Evolutionary conservation across 208 protist genomes (phyloP).

Genomic region (Crithidia mellificae): DNA sequence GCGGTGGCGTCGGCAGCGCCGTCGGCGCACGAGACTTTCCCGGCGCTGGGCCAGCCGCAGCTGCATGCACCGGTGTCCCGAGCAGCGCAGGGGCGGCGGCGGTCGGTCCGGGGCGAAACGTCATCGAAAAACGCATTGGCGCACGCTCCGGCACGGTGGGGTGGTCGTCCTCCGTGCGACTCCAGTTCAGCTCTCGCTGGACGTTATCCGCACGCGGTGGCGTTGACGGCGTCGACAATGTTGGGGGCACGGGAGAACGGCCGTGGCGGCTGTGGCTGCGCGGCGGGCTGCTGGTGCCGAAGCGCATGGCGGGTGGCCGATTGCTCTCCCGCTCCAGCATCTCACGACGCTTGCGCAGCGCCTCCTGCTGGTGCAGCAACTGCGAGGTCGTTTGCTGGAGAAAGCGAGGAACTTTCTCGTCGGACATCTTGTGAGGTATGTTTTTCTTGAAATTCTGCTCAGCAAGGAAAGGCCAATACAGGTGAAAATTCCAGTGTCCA

Average conservation of each 20-base stretch:
- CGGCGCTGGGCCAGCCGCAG: neutral
- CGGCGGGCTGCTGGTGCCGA: conserved; percentile 41
- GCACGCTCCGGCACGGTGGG: conserved; percentile 9
- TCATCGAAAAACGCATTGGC: conserved; percentile 48
- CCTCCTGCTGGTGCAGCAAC: conserved; percentile 63
- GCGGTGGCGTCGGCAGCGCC: too few species aligned
- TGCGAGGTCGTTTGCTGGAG: conserved; percentile 75
- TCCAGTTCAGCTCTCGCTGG: conserved; percentile 34
- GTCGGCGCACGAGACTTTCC: neutral
- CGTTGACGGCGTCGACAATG: neutral
- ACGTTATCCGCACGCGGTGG: conserved; percentile 12
- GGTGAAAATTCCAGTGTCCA: too few species aligned
- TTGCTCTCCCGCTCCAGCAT: conserved; percentile 49
- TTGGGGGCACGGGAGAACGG: conserved; percentile 15
- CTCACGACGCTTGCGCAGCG: conserved; percentile 57
- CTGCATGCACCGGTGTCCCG: neutral
- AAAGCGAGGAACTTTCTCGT: conserved; percentile 45
- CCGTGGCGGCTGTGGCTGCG: conserved; percentile 17
- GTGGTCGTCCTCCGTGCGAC: conserved; percentile 21
- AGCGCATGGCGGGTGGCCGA: conserved; percentile 64
- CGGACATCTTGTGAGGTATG: conserved; percentile 24
- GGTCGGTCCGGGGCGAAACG: conserved; percentile 24
- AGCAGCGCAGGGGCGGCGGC: too few species aligned
- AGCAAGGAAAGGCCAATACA: neutral
- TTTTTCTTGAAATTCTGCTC: neutral